Conservation (phyloP, 2,329 filamentous ascomycete genomes). For the Colletotrichum limetticola region DNA sequence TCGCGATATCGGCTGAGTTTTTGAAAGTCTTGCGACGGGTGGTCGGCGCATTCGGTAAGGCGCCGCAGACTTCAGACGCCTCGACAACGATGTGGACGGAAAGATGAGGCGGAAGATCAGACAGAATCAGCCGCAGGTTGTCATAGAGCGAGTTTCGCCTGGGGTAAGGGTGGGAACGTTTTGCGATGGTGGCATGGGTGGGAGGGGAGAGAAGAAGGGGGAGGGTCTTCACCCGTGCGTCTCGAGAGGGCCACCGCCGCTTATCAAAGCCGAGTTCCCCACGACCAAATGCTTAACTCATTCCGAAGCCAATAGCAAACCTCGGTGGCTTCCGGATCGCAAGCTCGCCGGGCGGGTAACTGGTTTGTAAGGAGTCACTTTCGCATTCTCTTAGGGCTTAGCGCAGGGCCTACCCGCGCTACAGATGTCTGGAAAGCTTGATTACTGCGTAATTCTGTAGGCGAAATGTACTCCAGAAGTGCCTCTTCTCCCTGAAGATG, state of each 20-base stretch:
- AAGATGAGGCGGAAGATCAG: conserved; percentile 33
- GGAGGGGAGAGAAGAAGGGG: neutral
- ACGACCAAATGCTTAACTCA: conserved; percentile 20
- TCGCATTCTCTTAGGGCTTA: conserved; percentile 28
- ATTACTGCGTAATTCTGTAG: neutral
- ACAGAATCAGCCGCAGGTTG: conserved; percentile 32
- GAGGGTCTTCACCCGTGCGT: conserved; percentile 1
- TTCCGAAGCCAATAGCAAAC: neutral
- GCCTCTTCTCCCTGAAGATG: neutral
- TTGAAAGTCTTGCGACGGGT: conserved; percentile 1
- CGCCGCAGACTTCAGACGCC: conserved; percentile 1
- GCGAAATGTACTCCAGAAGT: conserved; percentile 2
- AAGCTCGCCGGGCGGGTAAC: neutral
- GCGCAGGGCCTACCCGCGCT: neutral
- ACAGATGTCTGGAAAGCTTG: neutral
- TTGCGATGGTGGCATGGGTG: neutral
- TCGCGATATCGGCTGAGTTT: conserved; percentile 7
- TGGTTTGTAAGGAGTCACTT: conserved; percentile 8
- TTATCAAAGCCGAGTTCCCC: neutral
- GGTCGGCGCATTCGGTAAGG: neutral
- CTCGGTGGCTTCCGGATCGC: neutral
- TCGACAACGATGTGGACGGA: neutral
- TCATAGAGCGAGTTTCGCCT: conserved; percentile 27
- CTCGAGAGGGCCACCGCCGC: neutral
- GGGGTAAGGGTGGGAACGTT: conserved; percentile 16